Evolutionary conservation across 1,284 basidiomycete genomes (phyloP), one percentile per base, ranked within the genome.

Genomic region (Ceratobasidium sp.): DNA sequence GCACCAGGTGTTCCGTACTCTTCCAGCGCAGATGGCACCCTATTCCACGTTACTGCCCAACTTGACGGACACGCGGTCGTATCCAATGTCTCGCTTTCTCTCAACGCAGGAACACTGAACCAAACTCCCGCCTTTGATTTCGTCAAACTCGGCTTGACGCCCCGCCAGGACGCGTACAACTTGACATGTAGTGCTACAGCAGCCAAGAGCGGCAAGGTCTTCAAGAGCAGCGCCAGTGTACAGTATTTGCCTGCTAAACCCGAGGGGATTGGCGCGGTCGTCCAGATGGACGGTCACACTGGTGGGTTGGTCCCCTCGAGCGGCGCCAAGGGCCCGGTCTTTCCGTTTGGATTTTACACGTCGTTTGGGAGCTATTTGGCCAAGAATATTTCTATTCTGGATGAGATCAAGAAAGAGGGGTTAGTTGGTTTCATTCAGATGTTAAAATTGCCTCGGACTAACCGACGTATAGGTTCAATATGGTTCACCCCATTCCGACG

Each of bases 341-440:
- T 92, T 64, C 89, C 91, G 0, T 84, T 91, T 65, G 91, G 91
- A 1, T 92, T 90, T 78, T 92, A 91, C 77, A 91, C 90, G 0
- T 81, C 83, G 48, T 92, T 90, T 73, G 83, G 84, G 64, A 81
- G 81, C 3, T 92, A 91, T 76, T 78, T 92, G 57, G 83, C 83
- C 1, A 76, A 79, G 8, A 87, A 92, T 78, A 76, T 89, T 26
- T 84, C 85, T 0, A 78, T 86, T 21, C 79, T 90, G 26, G 84
- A 89, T 59, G 84, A 85, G 60, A 80, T 92, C 76, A 87, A 86
- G 72, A 78, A 81, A 1, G 85, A 87, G 81, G 90, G 91, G 90
- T 91, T 75, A 76, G 73, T 70, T 43, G 5, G 50, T 26, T 34
- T 46, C 14, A 41, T n/a, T 23, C 21, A 21, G 16, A 28, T 10